A percentile compares a stretch with the other conserved stretches of the same genome.
phyloP scores from a whole-genome alignment of 2,329 filamentous ascomycete genomes.

The Penicillium sclerotiorum region DNA sequence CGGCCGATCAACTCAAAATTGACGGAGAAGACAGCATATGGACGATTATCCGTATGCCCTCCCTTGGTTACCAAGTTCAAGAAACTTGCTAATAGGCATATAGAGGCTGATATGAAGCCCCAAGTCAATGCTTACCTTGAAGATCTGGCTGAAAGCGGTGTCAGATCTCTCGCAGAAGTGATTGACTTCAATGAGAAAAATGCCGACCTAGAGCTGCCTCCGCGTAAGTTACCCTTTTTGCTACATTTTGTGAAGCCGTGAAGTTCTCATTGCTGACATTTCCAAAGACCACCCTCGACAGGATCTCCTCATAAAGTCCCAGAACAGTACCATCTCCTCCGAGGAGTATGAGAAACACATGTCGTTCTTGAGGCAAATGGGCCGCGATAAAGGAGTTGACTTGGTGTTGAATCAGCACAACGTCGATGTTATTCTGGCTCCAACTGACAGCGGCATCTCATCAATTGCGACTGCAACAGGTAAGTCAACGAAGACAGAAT shows the following conservation, averaged over 20 bases:
- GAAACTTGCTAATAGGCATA: background rate
- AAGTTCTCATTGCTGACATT: background rate
- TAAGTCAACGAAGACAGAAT: background rate
- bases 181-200: constrained; percentile 17
- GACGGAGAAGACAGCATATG: constrained; percentile 8
- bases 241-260: background rate
- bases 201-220: constrained; percentile 13
- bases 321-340: constrained; percentile 4
- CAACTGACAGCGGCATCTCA: constrained; percentile 9
- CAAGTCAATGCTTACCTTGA: constrained; percentile 13
- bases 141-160: constrained; percentile 12
- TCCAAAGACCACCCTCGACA: constrained; percentile 13
- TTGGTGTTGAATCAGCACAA: constrained; percentile 3
- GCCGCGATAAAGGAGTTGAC: constrained; percentile 11
- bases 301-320: constrained; percentile 5
- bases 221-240: constrained; percentile 4
- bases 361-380: constrained; percentile 9
- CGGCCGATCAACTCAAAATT: constrained; percentile 5
- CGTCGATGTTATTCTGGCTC: constrained; percentile 15
- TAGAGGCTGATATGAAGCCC: constrained; percentile 11
- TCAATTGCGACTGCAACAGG: constrained; percentile 15
- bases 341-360: constrained; percentile 13
- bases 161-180: constrained; percentile 11
- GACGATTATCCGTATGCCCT: constrained; percentile 10
- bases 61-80: no score